Conservation (phyloP, 768 basidiomycete species). For the Lactarius psammicola region DNA sequence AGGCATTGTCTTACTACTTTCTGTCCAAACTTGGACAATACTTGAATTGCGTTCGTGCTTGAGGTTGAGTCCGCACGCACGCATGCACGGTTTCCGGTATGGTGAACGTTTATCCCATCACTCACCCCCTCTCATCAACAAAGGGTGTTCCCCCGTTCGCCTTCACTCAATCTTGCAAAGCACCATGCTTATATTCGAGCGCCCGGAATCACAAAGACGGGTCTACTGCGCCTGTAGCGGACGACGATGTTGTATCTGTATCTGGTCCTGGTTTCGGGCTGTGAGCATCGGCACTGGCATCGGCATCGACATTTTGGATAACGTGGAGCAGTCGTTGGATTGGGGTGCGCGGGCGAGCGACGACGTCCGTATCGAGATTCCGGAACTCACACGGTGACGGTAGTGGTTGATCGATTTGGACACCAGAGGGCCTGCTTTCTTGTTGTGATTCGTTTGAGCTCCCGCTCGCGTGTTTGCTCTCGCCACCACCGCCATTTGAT, state of each 20-base stretch:
- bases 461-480: background rate
- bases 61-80: too few species aligned
- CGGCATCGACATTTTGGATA: background rate
- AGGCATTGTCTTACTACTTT: too few species aligned
- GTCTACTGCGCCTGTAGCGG: background rate
- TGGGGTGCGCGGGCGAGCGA: too few species aligned
- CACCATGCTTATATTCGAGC: too few species aligned
- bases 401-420: background rate
- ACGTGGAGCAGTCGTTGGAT: background rate
- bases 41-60: too few species aligned
- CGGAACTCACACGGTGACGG: background rate
- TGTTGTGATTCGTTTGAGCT: background rate
- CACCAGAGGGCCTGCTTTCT: background rate
- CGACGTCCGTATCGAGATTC: background rate
- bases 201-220: too few species aligned
- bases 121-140: too few species aligned
- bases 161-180: too few species aligned
- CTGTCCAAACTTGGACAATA: too few species aligned
- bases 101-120: too few species aligned
- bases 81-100: too few species aligned
- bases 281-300: background rate
- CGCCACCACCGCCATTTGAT: background rate
- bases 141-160: too few species aligned
- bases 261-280: background rate
- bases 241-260: background rate